Base-by-base conservation (phyloP, 352 stramenopile species). In the Globisporangium solare region DNA sequence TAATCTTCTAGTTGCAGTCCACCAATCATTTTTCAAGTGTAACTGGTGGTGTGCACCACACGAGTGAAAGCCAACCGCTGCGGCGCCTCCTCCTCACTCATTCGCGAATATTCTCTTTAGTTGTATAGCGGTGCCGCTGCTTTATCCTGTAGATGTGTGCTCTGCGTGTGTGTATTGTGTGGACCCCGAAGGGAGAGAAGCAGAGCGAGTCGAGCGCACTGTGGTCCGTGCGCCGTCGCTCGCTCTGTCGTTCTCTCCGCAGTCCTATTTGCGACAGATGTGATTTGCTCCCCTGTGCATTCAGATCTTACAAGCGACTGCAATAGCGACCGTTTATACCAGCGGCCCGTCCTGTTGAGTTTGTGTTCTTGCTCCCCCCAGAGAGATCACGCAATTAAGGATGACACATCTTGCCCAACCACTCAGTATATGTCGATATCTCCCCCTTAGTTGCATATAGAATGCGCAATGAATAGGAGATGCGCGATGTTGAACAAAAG, bases 201-300 rank as follows among this genome's bases (percentile, higher is more conserved):
- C 24, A 27, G 39, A 43, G 27, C 1, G 39, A 43, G 27, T 6
- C 39, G 39, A 43, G 39, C 27, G 27, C 27, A 43, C 39, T 17
- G 4, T n/a, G 24, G 24, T 27, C 24, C 24, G 2, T 55, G 24
- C 15, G 12, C 27, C 64, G 20, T 70, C 8, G 67, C 22, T 57
- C 20, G 46, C 18, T 61, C 18, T 41, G 2, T 41, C 3, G 53
- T 17, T 13, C 41, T 60, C 39, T 55, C 49, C 67, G 80, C 80
- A 91, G 76, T 86, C 72, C 76, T 88, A 85, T 83, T 91, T 91
- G 80, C 80, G 80, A 91, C 80, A 85, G 80, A 89, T 75, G 79
- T 63, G 80, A 67, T 61, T 66, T 63, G 48, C 71, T 61, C 65
- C 24, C 58, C 39, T 31, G 67, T 91, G 76, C 80, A 67, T 66